Base-by-base conservation (phyloP, 306 rosid species). In the Comarum palustre region DNA sequence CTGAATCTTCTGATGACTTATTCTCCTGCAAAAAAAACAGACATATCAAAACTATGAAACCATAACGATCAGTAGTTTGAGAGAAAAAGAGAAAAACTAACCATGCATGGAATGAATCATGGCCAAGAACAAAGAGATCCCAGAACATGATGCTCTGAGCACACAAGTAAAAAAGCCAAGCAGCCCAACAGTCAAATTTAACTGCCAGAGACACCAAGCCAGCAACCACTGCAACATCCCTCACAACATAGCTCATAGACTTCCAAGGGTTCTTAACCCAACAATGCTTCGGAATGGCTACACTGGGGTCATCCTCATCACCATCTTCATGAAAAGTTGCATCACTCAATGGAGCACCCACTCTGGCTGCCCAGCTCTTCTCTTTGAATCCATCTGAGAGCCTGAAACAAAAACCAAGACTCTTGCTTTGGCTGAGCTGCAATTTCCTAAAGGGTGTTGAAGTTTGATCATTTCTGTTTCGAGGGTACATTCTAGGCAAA, bases 111-210 rank as follows among this genome's bases (percentile, higher is more conserved):
- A 91, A 95, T 2, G 99, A 95, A 66, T 95, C 97, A 83, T 91
- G 99, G 39, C 97, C 99, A 79, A 95, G 96, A 85, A 91, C 99
- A 86, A 95, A 95, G 16, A 95, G 89, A 54, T 96, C 97, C 97
- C 97, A 95, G 82, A 95, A 91, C 97, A 95, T 90, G 76, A 97
- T 91, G 7, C 99, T 97, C 70, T 95, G 99, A 79, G 99, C 99
- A 82, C 84, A 79, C 99, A 97, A 95, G 82, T 91, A 95, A 20
- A 95, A 82, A 83, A 96, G 97, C 99, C 99, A 91, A 78, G 86
- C 91, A 41, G 80, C 31, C 99, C 96, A 91, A 16, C 73, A 90
- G 79, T 91, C 90, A 66, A 91, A 73, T 72, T 79, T 86, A 69
- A 91, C 90, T 8, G 97, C 96, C 27, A 75, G 89, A 32, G 82